Evolutionary conservation across 2,329 filamentous ascomycete genomes (phyloP).

Genomic region (Aspergillus caelatus): DNA sequence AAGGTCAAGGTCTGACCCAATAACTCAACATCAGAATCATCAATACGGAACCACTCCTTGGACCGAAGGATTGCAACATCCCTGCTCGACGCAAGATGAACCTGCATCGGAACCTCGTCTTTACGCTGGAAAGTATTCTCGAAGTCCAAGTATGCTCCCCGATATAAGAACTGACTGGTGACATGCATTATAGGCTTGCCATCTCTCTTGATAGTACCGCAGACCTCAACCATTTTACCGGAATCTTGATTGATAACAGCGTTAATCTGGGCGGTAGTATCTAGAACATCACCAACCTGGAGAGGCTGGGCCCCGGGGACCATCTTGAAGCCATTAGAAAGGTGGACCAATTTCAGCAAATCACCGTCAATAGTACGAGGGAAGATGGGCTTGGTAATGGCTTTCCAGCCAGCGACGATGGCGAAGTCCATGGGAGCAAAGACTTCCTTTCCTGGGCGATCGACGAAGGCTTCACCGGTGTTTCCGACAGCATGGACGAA

Average conservation of each 20-base stretch:
- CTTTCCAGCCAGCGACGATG: slow-evolving; percentile 98
- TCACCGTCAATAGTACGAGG: slow-evolving; percentile 95
- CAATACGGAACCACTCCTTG: slow-evolving; percentile 95
- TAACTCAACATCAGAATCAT: slow-evolving; percentile 82
- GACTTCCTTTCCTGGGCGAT: slow-evolving; percentile 89
- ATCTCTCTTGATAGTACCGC: slow-evolving; percentile 86
- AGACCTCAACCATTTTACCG: slow-evolving; percentile 99
- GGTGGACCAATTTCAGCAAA: slow-evolving; percentile 89
- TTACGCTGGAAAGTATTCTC: slow-evolving; percentile 99
- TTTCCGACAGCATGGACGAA: slow-evolving; percentile 99
- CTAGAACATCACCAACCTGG: slow-evolving; percentile 91
- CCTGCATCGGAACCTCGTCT: slow-evolving; percentile 90
- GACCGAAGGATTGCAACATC: slow-evolving; percentile 92
- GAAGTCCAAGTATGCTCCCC: slow-evolving; percentile 87
- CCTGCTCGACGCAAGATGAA: slow-evolving; percentile 83
- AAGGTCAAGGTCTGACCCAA: slow-evolving; percentile 93
- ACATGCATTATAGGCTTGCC: slow-evolving; percentile 94
- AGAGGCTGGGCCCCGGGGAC: slow-evolving; percentile 90
- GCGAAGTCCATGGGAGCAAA: slow-evolving; percentile 98
- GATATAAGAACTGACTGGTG: slow-evolving; percentile 96
- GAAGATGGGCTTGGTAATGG: slow-evolving; percentile 99
- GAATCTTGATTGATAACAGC: slow-evolving; percentile 97
- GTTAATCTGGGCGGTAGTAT: slow-evolving; percentile 94
- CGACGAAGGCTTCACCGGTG: slow-evolving; percentile 95
- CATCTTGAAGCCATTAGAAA: slow-evolving; percentile 99